These are phyloP conservation scores for Bruguiera sexangula DNA, from an alignment of 345 rosid species.

Conservation along the genomic window DNA sequence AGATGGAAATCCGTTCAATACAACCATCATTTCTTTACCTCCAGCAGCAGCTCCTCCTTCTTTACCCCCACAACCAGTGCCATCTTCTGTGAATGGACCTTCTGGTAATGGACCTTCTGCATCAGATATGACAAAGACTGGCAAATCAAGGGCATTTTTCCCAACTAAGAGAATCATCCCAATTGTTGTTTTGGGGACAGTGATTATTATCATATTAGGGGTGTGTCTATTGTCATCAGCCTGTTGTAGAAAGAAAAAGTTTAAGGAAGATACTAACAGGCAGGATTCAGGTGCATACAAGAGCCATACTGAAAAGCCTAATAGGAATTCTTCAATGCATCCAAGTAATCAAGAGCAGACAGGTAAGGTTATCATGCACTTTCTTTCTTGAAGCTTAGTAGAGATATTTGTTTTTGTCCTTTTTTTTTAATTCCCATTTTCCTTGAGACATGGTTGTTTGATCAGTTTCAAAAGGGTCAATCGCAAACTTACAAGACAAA, in stretches of 20 bases:
- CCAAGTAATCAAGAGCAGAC: slow-evolving; percentile 28
- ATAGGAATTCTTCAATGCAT: slow-evolving; percentile 36
- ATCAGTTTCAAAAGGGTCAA: slow-evolving; percentile 46
- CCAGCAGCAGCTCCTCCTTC: slow-evolving; percentile 35
- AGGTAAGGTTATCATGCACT: slow-evolving; percentile 38
- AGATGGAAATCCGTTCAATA: slow-evolving; percentile 94
- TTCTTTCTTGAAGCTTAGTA: slow-evolving; percentile 3
- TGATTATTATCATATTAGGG: slow-evolving; percentile 36
- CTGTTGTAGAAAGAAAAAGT: slow-evolving; percentile 42
- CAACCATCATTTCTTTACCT: slow-evolving; percentile 42
- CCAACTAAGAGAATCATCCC: slow-evolving; percentile 34
- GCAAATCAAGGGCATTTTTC: slow-evolving; percentile 35
- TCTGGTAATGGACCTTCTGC: slow-evolving; percentile 8
- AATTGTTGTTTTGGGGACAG: slow-evolving; percentile 44
- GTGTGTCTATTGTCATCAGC: slow-evolving; percentile 44
- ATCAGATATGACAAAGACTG: slow-evolving; percentile 37
- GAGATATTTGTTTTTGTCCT: background rate
- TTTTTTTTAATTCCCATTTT: background rate
- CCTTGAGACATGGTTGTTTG: slow-evolving; percentile 18
- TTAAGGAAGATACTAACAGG: slow-evolving; percentile 22
- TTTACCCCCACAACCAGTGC: slow-evolving; percentile 47
- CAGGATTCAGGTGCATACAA: slow-evolving; percentile 20
- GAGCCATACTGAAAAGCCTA: slow-evolving; percentile 27
- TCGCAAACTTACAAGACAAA: slow-evolving; percentile 34
- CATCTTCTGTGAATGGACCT: slow-evolving; percentile 20